These are phyloP conservation scores for Stagonosporopsis vannaccii DNA, from an alignment of 2,329 filamentous ascomycete genomes.

Conservation along the genomic window DNA sequence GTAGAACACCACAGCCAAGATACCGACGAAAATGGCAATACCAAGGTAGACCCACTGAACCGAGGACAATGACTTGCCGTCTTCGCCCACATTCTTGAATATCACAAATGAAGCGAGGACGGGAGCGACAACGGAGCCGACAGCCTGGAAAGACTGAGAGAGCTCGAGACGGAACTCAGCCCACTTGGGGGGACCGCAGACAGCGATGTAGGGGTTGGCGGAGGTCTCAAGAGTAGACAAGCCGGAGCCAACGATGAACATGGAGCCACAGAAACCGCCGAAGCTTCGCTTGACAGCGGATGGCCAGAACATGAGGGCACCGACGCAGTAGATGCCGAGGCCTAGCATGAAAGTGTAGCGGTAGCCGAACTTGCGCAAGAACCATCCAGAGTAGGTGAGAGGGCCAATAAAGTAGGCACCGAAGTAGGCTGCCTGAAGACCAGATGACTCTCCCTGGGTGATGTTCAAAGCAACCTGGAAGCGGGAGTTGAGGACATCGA, in stretches of 20 bases:
- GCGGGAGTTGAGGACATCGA: constrained; percentile 55
- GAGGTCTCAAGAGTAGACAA: constrained; percentile 78
- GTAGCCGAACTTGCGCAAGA: constrained; percentile 78
- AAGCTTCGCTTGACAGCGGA: constrained; percentile 76
- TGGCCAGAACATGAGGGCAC: constrained; percentile 85
- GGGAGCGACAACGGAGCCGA: constrained; percentile 76
- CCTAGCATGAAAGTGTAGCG: constrained; percentile 82
- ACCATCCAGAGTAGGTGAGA: constrained; percentile 61
- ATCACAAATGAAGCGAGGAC: constrained; percentile 77
- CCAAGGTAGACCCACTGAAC: constrained; percentile 85
- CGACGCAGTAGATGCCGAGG: constrained; percentile 70
- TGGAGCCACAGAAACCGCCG: constrained; percentile 72
- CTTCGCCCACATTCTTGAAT: constrained; percentile 69
- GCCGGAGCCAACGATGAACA: constrained; percentile 78
- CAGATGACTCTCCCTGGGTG: constrained; percentile 64
- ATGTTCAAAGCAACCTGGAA: constrained; percentile 54
- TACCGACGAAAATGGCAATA: constrained; percentile 74
- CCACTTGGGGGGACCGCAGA: constrained; percentile 76
- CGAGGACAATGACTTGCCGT: constrained; percentile 64
- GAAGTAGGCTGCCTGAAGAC: constrained; percentile 71
- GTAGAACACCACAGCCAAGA: constrained; percentile 72
- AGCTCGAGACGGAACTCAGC: constrained; percentile 80
- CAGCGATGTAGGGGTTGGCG: constrained; percentile 77
- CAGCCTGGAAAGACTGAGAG: constrained; percentile 78
- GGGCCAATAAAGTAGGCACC: constrained; percentile 65